Evolutionary conservation across 78 protist genomes (phyloP).

Genomic region (Mantamonas sphyraenae): DNA sequence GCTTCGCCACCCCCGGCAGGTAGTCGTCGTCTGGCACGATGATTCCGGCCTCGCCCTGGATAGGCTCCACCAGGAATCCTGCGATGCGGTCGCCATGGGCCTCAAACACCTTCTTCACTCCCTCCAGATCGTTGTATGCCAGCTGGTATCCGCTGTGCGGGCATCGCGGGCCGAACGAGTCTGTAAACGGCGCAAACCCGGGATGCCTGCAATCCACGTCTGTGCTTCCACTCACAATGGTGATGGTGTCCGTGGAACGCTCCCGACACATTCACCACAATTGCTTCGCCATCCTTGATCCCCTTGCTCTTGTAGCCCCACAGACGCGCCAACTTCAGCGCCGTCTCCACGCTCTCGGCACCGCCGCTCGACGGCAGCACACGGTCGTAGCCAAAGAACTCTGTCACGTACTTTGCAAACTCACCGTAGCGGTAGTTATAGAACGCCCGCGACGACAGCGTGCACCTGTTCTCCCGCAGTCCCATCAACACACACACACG

Average conservation of each 20-base stretch:
- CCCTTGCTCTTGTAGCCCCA: conserved; percentile 84
- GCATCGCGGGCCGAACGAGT: conserved; percentile 10
- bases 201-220: conserved; percentile 73
- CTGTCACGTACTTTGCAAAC: conserved; percentile 56
- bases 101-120: conserved; percentile 52
- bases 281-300: conserved; percentile 72
- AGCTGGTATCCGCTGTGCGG: conserved; percentile 3
- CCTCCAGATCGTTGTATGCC: conserved; percentile 64
- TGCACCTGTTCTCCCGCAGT: conserved; percentile 47
- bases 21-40: conserved; percentile 87
- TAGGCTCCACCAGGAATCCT: conserved; percentile 92
- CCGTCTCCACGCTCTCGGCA: conserved; percentile 93
- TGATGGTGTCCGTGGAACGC: conserved; percentile 92
- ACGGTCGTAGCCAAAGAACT: conserved; percentile 73
- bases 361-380: conserved; percentile 97
- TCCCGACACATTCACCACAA: conserved; percentile 50
- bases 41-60: conserved; percentile 91
- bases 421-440: conserved; percentile 70
- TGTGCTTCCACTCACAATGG: conserved; percentile 66
- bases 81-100: conserved; percentile 33
- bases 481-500: too few relatives aligned
- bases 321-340: conserved; percentile 87
- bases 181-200: conserved; percentile 53
- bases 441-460: conserved; percentile 95
- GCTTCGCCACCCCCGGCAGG: conserved; percentile 33